A percentile compares a stretch with the other conserved stretches of the same genome.
phyloP scores from a whole-genome alignment of 108 stramenopile genomes.

The Pelagomonas calceolata region DNA sequence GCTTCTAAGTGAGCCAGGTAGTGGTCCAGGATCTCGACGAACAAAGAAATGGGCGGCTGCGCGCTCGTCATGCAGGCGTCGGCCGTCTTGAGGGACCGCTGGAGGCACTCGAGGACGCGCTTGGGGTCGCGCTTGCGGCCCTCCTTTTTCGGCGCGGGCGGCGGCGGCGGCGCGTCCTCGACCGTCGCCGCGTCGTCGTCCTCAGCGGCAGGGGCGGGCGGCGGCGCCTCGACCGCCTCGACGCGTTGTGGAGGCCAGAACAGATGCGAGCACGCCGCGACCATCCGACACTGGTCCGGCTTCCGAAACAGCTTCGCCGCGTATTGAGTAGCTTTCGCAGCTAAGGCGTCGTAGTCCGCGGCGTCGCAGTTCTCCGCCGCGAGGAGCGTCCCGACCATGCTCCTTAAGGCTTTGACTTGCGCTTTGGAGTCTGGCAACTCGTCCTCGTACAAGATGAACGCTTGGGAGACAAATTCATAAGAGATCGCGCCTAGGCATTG shows the following conservation, averaged over 20 bases:
- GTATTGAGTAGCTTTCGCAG: constrained; percentile 84
- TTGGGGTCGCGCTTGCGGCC: constrained; percentile 66
- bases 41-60: constrained; percentile 61
- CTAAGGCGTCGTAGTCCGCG: constrained; percentile 79
- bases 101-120: constrained; percentile 85
- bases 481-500: constrained; percentile 60
- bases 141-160: no score
- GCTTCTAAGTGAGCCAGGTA: constrained; percentile 89
- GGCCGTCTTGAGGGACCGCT: constrained; percentile 70
- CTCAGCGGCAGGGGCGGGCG: background rate
- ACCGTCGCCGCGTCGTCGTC: background rate
- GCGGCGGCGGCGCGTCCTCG: background rate
- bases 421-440: constrained; percentile 62
- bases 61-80: constrained; percentile 68
- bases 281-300: constrained; percentile 85
- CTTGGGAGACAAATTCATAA: constrained; percentile 87
- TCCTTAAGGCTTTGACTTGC: constrained; percentile 64
- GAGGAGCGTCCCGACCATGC: constrained; percentile 80
- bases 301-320: constrained; percentile 85
- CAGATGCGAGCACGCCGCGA: constrained; percentile 72
- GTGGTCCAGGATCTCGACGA: constrained; percentile 86
- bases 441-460: constrained; percentile 84
- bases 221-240: constrained; percentile 9
- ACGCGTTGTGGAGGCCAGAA: no score
- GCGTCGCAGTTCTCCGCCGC: constrained; percentile 50